phyloP scores from a whole-genome alignment of 1,139 yeast species.

The Hyphopichia wangnamkhiaoensis region DNA sequence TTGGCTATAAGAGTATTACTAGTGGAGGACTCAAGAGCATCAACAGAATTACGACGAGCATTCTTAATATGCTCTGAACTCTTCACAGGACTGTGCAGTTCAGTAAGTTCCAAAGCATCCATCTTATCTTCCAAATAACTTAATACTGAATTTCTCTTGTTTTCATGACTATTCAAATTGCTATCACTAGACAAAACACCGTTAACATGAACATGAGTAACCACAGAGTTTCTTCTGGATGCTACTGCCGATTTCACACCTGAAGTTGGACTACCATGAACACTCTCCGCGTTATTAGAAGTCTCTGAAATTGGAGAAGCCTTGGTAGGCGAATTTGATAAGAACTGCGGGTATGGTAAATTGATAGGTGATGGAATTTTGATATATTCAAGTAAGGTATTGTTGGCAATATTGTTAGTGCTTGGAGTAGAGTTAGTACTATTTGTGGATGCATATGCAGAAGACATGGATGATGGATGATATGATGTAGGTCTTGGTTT shows the following conservation, averaged over 20 bases:
- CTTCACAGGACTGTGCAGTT: conserved; percentile 27
- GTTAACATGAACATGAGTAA: conserved; percentile 49
- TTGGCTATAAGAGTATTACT: conserved; percentile 10
- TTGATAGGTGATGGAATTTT: conserved; percentile 34
- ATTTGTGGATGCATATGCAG: conserved; percentile 26
- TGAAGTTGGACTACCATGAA: conserved; percentile 11
- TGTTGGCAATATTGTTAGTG: conserved; percentile 16
- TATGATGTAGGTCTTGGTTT: conserved; percentile 81
- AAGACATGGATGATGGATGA: conserved; percentile 60
- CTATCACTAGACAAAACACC: conserved; percentile 45
- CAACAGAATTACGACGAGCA: neutral
- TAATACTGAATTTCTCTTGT: conserved; percentile 44
- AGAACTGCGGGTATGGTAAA: conserved; percentile 36
- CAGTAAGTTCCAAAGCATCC: conserved; percentile 42
- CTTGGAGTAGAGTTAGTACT: conserved; percentile 24
- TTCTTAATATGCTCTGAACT: too few relatives aligned
- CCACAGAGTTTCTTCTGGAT: conserved; percentile 45
- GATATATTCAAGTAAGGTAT: conserved; percentile 31
- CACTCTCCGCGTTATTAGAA: conserved; percentile 5
- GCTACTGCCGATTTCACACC: conserved; percentile 16
- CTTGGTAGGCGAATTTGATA: conserved; percentile 42
- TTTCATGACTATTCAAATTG: conserved; percentile 22
- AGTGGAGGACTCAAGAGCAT: conserved; percentile 4
- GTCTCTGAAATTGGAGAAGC: conserved; percentile 19
- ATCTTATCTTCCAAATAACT: conserved; percentile 50